Evolutionary conservation across 2,329 filamentous ascomycete species (phyloP), one percentile per base, ranked within the genome.

Genomic region (Diaporthe sp.): DNA sequence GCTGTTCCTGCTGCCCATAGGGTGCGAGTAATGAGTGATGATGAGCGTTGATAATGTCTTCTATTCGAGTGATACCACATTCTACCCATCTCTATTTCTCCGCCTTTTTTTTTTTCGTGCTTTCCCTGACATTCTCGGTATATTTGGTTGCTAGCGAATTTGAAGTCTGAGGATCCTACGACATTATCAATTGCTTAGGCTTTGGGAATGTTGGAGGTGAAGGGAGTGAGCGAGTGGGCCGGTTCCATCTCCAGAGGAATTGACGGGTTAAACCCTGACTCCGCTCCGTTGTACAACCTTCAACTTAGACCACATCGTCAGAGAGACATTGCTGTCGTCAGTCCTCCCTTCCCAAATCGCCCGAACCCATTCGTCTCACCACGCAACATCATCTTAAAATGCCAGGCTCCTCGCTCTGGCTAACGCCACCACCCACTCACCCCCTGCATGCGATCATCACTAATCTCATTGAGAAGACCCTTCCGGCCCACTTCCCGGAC

Each of bases 321-420:
- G 25, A 56, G 53, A 42, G 4, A 3, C 30, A 50, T 17, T 10
- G 44, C 6, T n/a, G 44, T n/a, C 61, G 59, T 65, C 39, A n/a
- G 10, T 7, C 17, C 17, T 44, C 4, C 37, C 39, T 39, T 51
- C 27, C 13, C 13, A 9, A 50, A 5, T 4, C 32, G 19, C 47
- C 22, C 44, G 15, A 8, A 7, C 15, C 5, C 44, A 66, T 13
- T 44, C 6, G 6, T 32, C 30, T 37, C 44, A 27, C 4, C n/a
- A 8, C n/a, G 4, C 15, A 30, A 30, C 30, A 68, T 1, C 15
- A 39, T 30, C 22, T n/a, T 13, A 53, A n/a, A 5, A 82, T 82
- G 81, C 77, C 81, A 19, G 80, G 80, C 72, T 81, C 79, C 9
- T 82, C 81, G 8, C 79, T 82, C 59, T 82, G 81, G 81, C 79